These are phyloP conservation scores for Lasiodiplodia citricola DNA, from an alignment of 2,329 filamentous ascomycete genomes.

Conservation along the genomic window DNA sequence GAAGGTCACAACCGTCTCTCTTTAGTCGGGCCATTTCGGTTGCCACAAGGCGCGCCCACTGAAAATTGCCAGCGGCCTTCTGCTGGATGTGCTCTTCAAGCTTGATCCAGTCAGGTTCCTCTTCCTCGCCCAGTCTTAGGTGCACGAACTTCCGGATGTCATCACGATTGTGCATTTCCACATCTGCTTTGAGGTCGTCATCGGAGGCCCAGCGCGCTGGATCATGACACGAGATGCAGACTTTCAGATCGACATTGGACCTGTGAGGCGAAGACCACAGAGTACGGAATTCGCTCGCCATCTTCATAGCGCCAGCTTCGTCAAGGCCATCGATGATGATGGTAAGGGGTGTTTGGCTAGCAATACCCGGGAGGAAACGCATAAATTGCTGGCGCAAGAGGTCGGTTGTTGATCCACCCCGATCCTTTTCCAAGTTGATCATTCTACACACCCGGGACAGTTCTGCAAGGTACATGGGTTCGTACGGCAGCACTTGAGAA, in stretches of 20 bases:
- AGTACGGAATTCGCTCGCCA: neutral
- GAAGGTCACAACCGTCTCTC: neutral
- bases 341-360: neutral
- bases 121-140: neutral
- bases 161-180: neutral
- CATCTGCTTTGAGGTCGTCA: neutral
- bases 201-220: neutral
- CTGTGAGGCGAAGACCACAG: neutral
- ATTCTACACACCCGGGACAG: neutral
- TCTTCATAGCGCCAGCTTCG: neutral
- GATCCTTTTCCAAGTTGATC: neutral
- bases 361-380: neutral
- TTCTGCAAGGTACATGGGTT: neutral
- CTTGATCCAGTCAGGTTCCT: neutral
- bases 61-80: neutral
- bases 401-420: neutral
- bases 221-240: neutral
- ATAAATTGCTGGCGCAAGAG: neutral
- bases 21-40: neutral
- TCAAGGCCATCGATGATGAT: neutral
- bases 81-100: neutral
- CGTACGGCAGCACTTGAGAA: neutral
- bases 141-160: neutral
- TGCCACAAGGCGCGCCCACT: neutral
- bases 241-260: neutral